These are phyloP conservation scores for Leccinum subrobustum DNA, from an alignment of 1,284 basidiomycete species.

Conservation along the genomic window DNA sequence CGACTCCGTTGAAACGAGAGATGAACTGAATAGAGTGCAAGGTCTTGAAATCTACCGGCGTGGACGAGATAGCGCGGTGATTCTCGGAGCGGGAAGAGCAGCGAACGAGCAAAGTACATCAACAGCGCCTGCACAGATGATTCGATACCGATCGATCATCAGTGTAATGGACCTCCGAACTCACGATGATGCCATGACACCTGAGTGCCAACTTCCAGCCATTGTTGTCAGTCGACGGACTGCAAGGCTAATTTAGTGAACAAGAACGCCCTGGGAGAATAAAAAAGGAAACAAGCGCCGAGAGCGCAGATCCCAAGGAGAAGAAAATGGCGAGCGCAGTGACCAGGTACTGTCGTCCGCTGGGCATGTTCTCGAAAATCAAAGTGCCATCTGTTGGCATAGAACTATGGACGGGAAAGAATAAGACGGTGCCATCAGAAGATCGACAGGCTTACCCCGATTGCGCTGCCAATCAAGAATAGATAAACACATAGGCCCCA, in stretches of 20 bases:
- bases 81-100: slow-evolving; percentile 90
- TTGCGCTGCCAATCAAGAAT: slow-evolving; percentile 80
- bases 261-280: slow-evolving; percentile 83
- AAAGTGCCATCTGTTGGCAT: slow-evolving; percentile 98
- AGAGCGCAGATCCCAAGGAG: slow-evolving; percentile 84
- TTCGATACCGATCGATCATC: background rate
- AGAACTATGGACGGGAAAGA: slow-evolving; percentile 56
- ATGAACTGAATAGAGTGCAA: slow-evolving; percentile 80
- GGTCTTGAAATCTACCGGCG: slow-evolving; percentile 78
- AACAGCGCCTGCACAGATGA: slow-evolving; percentile 61
- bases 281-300: slow-evolving; percentile 75
- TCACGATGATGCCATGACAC: slow-evolving; percentile 68
- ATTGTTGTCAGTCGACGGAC: slow-evolving; percentile 65
- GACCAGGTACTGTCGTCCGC: slow-evolving; percentile 89
- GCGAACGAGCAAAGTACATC: slow-evolving; percentile 85
- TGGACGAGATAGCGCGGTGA: slow-evolving; percentile 90
- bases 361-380: slow-evolving; percentile 91
- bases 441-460: slow-evolving; percentile 56
- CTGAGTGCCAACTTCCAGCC: slow-evolving; percentile 88
- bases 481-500: background rate
- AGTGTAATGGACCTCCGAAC: slow-evolving; percentile 27
- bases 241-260: slow-evolving; percentile 49
- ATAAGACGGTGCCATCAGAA: background rate
- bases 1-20: slow-evolving; percentile 78
- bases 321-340: slow-evolving; percentile 91